Conservation (phyloP, 257 asterid species). For the Capsicum pubescens region DNA sequence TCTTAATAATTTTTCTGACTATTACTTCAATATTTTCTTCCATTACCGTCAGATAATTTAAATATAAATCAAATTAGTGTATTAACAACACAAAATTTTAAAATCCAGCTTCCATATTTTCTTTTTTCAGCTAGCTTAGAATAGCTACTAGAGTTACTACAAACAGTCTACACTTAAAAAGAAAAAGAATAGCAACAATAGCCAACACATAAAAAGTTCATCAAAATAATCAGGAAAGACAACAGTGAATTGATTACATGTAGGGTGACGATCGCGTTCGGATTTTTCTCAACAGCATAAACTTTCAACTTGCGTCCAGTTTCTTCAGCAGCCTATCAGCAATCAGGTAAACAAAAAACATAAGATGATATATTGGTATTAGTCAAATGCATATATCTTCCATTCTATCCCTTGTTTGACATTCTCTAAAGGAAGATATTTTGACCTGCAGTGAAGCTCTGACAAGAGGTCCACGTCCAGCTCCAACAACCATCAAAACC, state of each 20-base stretch:
- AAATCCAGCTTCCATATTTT: background rate
- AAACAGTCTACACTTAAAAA: background rate
- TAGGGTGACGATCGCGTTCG: constrained; percentile 96
- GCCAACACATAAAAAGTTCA: constrained; percentile 5
- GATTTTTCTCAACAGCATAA: constrained; percentile 98
- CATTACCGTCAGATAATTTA: background rate
- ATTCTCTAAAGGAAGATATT: constrained; percentile 28
- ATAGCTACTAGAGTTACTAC: background rate
- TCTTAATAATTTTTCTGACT: background rate
- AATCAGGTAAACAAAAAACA: constrained; percentile 23
- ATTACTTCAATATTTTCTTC: background rate
- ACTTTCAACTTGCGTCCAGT: constrained; percentile 87
- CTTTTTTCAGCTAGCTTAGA: background rate
- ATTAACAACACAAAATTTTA: background rate
- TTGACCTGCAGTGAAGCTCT: constrained; percentile 93
- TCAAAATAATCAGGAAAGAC: background rate
- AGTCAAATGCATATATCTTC: constrained; percentile 20
- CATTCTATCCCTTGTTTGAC: constrained; percentile 15
- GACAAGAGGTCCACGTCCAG: constrained; percentile 99
- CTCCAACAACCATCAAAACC: constrained; percentile 99
- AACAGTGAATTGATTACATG: constrained; percentile 61
- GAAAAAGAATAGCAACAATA: background rate
- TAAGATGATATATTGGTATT: constrained; percentile 29
- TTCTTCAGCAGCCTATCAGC: constrained; percentile 91
- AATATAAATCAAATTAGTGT: background rate